phyloP scores from a whole-genome alignment of 23 red algal genomes.

The Gracilaria domingensis region DNA sequence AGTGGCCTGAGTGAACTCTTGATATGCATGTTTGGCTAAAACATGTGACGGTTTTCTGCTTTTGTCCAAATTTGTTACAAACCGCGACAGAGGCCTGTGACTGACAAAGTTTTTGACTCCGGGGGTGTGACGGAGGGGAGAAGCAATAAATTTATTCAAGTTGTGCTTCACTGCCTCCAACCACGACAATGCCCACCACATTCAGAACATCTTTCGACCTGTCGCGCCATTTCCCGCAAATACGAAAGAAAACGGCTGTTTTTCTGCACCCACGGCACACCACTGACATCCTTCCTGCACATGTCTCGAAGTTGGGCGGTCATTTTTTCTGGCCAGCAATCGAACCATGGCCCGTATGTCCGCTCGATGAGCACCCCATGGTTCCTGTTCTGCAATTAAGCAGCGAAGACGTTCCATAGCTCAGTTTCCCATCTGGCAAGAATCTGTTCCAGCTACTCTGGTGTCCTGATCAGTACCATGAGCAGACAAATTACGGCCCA shows the following conservation, averaged over 20 bases:
- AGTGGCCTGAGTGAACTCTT: no score
- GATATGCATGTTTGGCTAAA: no score
- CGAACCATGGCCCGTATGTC: not conserved
- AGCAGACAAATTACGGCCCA: not conserved
- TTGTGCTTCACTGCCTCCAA: no score
- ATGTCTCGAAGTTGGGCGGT: not conserved
- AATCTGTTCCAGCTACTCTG: not conserved
- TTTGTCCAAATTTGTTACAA: no score
- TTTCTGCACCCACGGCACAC: not conserved
- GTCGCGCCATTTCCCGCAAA: not conserved
- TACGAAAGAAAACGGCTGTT: not conserved
- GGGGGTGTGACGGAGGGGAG: no score
- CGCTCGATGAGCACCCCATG: not conserved
- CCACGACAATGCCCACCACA: not conserved
- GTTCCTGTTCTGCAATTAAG: not conserved
- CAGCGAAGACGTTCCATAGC: not conserved
- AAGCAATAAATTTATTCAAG: no score
- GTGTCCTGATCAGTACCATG: constrained; percentile 2
- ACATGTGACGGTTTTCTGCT: no score
- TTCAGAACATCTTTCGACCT: constrained; percentile 7
- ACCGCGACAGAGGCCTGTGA: no score
- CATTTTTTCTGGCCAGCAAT: not conserved
- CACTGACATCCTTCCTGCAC: not conserved
- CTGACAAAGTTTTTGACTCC: no score
- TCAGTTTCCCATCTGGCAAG: not conserved